A percentile compares a stretch with the other conserved stretches of the same genome.
phyloP scores from a whole-genome alignment of 2,329 filamentous ascomycete species.

The Fusarium cyanostomum region DNA sequence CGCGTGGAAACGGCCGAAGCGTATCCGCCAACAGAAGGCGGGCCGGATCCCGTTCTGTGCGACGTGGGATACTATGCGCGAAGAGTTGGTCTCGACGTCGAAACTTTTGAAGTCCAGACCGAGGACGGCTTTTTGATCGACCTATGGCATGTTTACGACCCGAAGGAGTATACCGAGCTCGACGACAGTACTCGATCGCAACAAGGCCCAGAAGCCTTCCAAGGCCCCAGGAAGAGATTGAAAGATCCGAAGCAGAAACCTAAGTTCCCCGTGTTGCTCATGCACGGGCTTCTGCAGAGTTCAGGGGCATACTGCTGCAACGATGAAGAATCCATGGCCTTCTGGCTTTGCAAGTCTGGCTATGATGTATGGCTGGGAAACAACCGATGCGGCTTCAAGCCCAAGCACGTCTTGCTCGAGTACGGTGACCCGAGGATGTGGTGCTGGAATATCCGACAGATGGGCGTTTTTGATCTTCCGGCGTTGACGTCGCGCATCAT shows the following conservation, averaged over 20 bases:
- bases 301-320: constrained; percentile 90
- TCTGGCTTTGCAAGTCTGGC: constrained; percentile 89
- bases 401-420: constrained; percentile 76
- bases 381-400: constrained; percentile 87
- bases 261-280: constrained; percentile 84
- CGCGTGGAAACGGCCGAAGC: constrained; percentile 59
- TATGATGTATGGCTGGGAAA: constrained; percentile 97
- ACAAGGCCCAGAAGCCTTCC: constrained; percentile 69
- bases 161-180: constrained; percentile 71
- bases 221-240: constrained; percentile 49
- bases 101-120: constrained; percentile 85
- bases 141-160: constrained; percentile 90
- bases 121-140: constrained; percentile 93
- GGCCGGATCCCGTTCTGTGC: constrained; percentile 78
- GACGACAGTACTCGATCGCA: constrained; percentile 61
- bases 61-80: constrained; percentile 88
- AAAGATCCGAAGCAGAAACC: constrained; percentile 52
- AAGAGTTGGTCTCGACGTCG: constrained; percentile 85
- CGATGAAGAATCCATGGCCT: constrained; percentile 88
- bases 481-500: constrained; percentile 84
- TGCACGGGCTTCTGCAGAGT: constrained; percentile 89
- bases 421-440: constrained; percentile 90
- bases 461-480: constrained; percentile 89
- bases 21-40: constrained; percentile 82
- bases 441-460: constrained; percentile 95